Evolutionary conservation across 2,329 filamentous ascomycete genomes (phyloP).

Genomic region (Colletotrichum sp.): DNA sequence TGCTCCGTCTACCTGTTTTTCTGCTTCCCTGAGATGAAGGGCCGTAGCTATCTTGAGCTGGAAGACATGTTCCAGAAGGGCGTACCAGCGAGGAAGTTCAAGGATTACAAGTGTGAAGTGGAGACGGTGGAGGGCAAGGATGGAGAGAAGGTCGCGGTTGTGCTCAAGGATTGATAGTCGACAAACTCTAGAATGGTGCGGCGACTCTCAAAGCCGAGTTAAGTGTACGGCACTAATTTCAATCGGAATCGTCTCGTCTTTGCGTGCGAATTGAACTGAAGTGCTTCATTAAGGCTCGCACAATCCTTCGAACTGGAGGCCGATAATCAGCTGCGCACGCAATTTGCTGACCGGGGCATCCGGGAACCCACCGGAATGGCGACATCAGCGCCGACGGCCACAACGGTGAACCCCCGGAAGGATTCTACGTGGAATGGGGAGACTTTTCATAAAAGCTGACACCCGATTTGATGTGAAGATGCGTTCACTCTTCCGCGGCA

Average conservation of each 20-base stretch:
- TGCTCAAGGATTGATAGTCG: background rate
- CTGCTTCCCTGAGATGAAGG: constrained; percentile 37
- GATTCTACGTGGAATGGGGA: background rate
- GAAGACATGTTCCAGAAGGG: constrained; percentile 23
- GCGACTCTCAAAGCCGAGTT: background rate
- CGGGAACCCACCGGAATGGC: background rate
- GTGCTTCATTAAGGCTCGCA: too few relatives aligned
- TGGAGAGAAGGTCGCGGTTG: background rate
- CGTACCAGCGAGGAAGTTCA: background rate
- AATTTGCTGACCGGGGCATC: background rate
- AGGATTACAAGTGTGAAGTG: background rate
- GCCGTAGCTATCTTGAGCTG: constrained; percentile 26
- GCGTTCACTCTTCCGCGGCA: background rate
- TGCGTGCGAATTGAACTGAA: too few relatives aligned
- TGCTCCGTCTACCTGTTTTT: constrained; percentile 32
- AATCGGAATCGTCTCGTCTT: rapidly evolving
- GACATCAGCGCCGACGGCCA: background rate
- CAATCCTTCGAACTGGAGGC: background rate
- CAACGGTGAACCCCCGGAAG: background rate
- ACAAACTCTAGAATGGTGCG: background rate
- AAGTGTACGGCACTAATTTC: background rate
- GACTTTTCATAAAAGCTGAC: background rate
- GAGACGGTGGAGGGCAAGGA: background rate
- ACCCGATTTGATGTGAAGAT: background rate
- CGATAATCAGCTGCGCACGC: background rate